phyloP scores from a whole-genome alignment of 78 protist genomes.

The Protostelium mycophagum region DNA sequence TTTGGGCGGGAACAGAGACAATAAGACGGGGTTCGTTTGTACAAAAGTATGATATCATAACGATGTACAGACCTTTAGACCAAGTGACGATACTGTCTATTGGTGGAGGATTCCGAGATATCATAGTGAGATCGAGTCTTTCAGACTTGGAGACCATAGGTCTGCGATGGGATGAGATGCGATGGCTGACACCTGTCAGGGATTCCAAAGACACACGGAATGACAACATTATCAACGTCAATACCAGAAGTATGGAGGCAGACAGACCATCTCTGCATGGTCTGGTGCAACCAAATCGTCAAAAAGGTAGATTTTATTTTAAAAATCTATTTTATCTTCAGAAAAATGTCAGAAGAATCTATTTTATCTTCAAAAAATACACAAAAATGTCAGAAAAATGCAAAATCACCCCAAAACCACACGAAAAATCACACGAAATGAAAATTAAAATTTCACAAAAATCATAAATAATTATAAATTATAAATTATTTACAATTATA shows the following conservation, averaged over 20 bases:
- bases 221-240: constrained; percentile 31
- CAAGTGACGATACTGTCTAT: constrained; percentile 38
- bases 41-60: background rate
- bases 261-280: constrained; percentile 54
- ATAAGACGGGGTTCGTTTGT: constrained; percentile 23
- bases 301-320: background rate
- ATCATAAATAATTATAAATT: too few species aligned
- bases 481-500: too few species aligned
- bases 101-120: constrained; percentile 62
- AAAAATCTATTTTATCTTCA: too few species aligned
- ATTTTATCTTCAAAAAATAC: too few species aligned
- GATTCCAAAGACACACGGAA: background rate
- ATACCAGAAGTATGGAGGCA: constrained; percentile 48
- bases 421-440: too few species aligned
- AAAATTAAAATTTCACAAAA: too few species aligned
- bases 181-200: background rate
- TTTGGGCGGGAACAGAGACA: constrained; percentile 39
- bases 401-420: too few species aligned
- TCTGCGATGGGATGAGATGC: constrained; percentile 13
- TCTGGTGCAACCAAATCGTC: constrained; percentile 62
- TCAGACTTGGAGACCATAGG: constrained; percentile 48
- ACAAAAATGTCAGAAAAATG: too few species aligned
- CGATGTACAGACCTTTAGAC: constrained; percentile 15
- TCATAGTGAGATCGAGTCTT: constrained; percentile 42
- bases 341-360: too few species aligned